phyloP scores from a whole-genome alignment of 768 basidiomycete species.

The Lactifluus subvellereus region DNA sequence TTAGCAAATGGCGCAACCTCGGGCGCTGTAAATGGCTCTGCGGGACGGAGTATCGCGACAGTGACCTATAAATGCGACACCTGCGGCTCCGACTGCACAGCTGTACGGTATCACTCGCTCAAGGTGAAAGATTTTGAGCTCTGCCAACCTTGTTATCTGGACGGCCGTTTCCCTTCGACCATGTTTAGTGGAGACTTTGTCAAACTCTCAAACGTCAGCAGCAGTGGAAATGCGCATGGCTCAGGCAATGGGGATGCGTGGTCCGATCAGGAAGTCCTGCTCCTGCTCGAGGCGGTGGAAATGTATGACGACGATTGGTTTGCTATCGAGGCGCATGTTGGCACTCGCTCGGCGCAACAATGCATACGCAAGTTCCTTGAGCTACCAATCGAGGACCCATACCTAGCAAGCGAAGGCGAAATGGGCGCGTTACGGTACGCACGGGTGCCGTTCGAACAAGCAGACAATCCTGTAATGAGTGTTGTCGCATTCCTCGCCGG shows the following conservation, averaged over 20 bases:
- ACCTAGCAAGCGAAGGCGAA: constrained; percentile 69
- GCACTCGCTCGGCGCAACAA: constrained; percentile 85
- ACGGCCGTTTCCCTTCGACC: constrained; percentile 91
- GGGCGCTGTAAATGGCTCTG: constrained; percentile 40
- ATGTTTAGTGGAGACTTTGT: constrained; percentile 99
- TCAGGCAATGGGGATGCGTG: constrained; percentile 53
- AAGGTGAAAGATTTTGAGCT: constrained; percentile 90
- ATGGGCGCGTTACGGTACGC: constrained; percentile 72
- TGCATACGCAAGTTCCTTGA: constrained; percentile 95
- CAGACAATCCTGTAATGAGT: constrained; percentile 98
- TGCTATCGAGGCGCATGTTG: constrained; percentile 87
- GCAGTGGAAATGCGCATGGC: constrained; percentile 33
- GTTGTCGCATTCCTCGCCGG: constrained; percentile 96
- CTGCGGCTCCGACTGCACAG: constrained; percentile 90
- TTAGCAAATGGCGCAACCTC: constrained; percentile 50
- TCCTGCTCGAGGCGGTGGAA: constrained; percentile 92
- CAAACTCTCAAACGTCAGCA: constrained; percentile 51
- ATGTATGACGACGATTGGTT: constrained; percentile 99
- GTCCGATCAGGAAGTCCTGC: constrained; percentile 85
- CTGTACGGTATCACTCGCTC: constrained; percentile 84
- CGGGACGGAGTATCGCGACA: constrained; percentile 32
- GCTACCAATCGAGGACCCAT: constrained; percentile 94
- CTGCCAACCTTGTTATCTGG: constrained; percentile 89
- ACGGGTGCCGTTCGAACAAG: constrained; percentile 84
- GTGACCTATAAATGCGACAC: constrained; percentile 80